Evolutionary conservation across 2,329 filamentous ascomycete species (phyloP), one percentile per base, ranked within the genome.

Genomic region (Diaporthe sp.): DNA sequence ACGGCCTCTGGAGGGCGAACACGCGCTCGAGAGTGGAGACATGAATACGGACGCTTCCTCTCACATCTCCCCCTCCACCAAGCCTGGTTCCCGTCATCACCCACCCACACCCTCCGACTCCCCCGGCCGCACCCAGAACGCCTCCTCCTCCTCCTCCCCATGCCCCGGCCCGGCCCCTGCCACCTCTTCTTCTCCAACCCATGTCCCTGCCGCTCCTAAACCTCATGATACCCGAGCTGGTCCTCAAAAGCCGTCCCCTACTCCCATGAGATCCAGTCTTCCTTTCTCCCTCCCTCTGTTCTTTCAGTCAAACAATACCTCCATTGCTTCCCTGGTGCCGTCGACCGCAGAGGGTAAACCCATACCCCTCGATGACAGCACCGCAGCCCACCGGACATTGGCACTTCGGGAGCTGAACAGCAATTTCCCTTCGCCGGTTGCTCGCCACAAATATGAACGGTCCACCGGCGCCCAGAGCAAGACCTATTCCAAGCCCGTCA

Each of bases 401-500:
- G 89, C 90, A 62, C 84, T 92, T 70, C 89, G 90, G 73, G 89
- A 91, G 81, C 85, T 92, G 76, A 92, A 90, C 82, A 87, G 84
- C 79, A 88, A 88, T 78, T 90, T 89, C 75, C 89, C 90, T 8
- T 89, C 88, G 10, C 79, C 79, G 2, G 79, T 81, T 44, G 79
- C 79, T 69, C 87, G 88, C 59, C 89, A 89, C 80, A 88, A 87
- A 77, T 90, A 89, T 84, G 85, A 88, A 75, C 89, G 90, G 81
- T 89, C 89, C 34, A 87, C 88, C 17, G 88, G 88, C 15, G 87
- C 90, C 25, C 86, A 88, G 79, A 90, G 84, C 82, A 90, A 86
- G 78, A 92, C 90, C 53, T 92, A 91, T 79, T 92, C 89, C 4
- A 90, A 92, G 77, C 91, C 91, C n/a, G 90, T 93, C 74, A 89